Base-by-base conservation (phyloP, 257 asterid genomes). In the Ophiorrhiza pumila region DNA sequence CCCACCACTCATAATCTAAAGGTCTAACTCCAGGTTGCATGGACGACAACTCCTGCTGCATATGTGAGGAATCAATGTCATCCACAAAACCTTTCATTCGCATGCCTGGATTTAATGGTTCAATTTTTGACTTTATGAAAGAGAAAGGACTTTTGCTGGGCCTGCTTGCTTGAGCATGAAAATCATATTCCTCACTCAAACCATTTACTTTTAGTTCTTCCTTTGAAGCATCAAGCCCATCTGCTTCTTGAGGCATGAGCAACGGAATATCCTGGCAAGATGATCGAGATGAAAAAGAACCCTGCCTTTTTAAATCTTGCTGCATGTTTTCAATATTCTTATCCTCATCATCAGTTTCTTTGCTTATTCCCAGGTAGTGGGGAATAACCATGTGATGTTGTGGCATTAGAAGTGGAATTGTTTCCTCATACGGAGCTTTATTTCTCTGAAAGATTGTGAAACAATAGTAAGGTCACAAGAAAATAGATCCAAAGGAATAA, bases 341-440 rank as follows among this genome's bases (percentile, higher is more conserved):
- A 69, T 65, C 73, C 46, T 41, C 86, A 75, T 17, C 55, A 73
- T 80, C 89, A 55, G 67, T 47, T 74, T 83, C 94, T 68, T 72
- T 68, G 79, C 78, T 78, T 74, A 74, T 83, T 71, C 97, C 98
- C 91, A 91, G 67, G 78, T 93, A 93, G 80, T 93, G 98, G 64
- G 98, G 98, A 78, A 93, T 93, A 71, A 93, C 98, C 97, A 91
- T 93, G 90, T 93, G 96, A 50, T 93, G 97, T 78, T 88, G 97
- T 81, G 98, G 98, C 90, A 93, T 77, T 77, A 93, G 98, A 68
- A 93, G 85, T 60, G 98, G 98, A 80, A 93, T 91, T 66, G 95
- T 81, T 73, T 87, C 91, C 81, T 91, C 98, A 72, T 82, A 80
- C 60, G 90, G 90, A 75, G 98, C 98, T 81, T 91, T 93, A 76